Conservation (phyloP, 2,329 filamentous ascomycete species). For the Blumeria hordei region DNA sequence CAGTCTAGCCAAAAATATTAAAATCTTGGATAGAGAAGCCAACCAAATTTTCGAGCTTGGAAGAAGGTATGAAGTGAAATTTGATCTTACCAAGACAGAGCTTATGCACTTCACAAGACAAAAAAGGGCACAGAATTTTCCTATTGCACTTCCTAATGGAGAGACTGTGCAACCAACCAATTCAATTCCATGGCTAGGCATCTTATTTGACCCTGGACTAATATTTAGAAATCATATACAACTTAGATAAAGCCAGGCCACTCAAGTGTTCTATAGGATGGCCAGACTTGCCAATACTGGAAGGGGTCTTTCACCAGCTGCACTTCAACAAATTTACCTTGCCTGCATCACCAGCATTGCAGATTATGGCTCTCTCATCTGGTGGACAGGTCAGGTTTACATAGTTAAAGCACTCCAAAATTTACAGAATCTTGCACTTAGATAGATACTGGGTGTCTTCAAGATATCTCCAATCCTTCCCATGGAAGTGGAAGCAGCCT, state of each 20-base stretch:
- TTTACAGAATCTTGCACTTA: background rate
- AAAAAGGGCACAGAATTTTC: background rate
- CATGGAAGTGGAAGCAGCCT: background rate
- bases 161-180: background rate
- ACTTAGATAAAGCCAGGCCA: background rate
- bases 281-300: background rate
- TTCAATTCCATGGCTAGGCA: background rate
- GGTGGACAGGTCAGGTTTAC: background rate
- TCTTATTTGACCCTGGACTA: background rate
- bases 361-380: background rate
- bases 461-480: background rate
- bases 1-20: background rate
- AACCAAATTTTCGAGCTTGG: background rate
- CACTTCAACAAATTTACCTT: background rate
- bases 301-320: background rate
- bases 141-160: background rate
- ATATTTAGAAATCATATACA: background rate
- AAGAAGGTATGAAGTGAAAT: background rate
- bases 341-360: background rate
- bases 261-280: background rate
- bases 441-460: background rate
- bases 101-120: background rate
- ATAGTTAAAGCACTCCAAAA: background rate
- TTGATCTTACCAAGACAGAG: background rate
- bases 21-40: conserved; percentile 1